A percentile compares a stretch with the other conserved stretches of the same genome.
phyloP scores from a whole-genome alignment of 108 stramenopile genomes.

The Aurantiochytrium sp. region DNA sequence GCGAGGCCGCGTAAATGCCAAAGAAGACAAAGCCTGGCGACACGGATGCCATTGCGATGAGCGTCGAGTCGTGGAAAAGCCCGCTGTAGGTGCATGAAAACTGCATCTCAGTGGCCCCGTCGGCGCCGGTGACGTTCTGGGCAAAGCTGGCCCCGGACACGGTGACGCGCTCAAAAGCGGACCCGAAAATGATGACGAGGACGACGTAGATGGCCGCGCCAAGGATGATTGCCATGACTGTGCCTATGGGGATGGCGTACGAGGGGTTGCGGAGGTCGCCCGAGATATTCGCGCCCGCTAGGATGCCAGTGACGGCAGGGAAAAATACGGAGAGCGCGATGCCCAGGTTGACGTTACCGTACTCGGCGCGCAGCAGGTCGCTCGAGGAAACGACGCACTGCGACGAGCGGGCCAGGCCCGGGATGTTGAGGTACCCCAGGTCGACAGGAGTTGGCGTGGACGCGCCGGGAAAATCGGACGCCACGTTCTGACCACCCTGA shows the following conservation, averaged over 20 bases:
- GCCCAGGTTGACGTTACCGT: neutral
- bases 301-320: conserved; percentile 69
- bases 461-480: neutral
- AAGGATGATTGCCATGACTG: conserved; percentile 42
- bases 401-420: neutral
- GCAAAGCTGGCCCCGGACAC: conserved; percentile 32
- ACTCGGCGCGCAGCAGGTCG: neutral
- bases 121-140: neutral
- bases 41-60: conserved; percentile 53
- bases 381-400: neutral
- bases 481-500: neutral
- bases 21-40: conserved; percentile 63
- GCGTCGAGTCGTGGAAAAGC: neutral
- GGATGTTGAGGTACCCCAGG: neutral
- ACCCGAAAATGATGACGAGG: conserved; percentile 61
- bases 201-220: conserved; percentile 48
- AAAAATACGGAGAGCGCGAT: conserved; percentile 62
- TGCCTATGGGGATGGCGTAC: conserved; percentile 63
- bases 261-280: conserved; percentile 61
- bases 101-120: neutral
- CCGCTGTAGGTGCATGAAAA: conserved; percentile 58
- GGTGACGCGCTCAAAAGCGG: conserved; percentile 52
- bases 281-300: conserved; percentile 61
- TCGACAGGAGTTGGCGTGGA: neutral
- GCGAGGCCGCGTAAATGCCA: conserved; percentile 62